phyloP scores from a whole-genome alignment of 768 basidiomycete species.

The Boletus sensibilis region DNA sequence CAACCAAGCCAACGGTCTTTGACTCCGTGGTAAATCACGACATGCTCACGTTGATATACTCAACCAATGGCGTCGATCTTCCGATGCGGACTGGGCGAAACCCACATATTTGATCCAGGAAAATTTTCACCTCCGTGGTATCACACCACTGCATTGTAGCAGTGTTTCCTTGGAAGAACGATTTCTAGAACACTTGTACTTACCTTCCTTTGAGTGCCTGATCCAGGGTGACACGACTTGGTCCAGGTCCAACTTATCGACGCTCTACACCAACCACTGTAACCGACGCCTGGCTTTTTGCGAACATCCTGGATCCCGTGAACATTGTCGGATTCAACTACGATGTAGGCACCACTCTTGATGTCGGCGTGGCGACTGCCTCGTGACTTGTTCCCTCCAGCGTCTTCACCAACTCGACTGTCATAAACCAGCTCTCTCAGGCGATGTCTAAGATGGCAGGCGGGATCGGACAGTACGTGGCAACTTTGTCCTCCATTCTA shows the following conservation, averaged over 20 bases:
- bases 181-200: background rate
- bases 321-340: too few species aligned
- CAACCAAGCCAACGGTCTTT: background rate
- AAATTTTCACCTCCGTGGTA: too few species aligned
- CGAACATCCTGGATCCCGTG: too few species aligned
- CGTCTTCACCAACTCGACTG: background rate
- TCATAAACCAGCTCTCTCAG: background rate
- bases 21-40: background rate
- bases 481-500: conserved; percentile 20
- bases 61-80: background rate
- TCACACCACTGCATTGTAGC: background rate
- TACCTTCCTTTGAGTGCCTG: background rate
- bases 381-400: background rate
- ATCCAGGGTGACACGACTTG: background rate
- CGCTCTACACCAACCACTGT: too few species aligned
- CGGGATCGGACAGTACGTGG: background rate
- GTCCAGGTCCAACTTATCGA: background rate
- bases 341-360: too few species aligned
- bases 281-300: background rate
- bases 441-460: background rate
- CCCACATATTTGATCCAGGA: too few species aligned
- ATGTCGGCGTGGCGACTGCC: too few species aligned
- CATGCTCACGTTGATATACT: background rate
- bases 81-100: background rate
- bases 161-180: background rate